Conservation (phyloP, 768 basidiomycete genomes). For the Psilocybe azurescens region DNA sequence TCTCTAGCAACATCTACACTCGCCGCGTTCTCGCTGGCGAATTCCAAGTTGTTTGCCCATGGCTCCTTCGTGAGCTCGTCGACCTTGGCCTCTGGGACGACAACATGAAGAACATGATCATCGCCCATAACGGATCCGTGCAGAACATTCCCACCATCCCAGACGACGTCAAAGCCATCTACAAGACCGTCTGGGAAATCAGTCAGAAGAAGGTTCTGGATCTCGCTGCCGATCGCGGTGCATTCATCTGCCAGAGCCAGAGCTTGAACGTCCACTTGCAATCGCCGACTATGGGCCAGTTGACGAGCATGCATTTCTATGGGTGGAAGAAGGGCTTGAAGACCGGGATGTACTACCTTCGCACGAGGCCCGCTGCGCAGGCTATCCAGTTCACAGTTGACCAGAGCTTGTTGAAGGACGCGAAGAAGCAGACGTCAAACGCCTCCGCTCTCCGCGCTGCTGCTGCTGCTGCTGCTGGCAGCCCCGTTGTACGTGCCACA, state of each 20-base stretch:
- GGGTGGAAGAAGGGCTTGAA: constrained; percentile 99
- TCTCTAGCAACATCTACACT: constrained; percentile 91
- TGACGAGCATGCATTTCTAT: constrained; percentile 98
- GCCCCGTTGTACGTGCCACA: constrained; percentile 18
- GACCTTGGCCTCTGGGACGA: constrained; percentile 96
- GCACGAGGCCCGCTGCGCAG: constrained; percentile 92
- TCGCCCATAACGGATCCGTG: constrained; percentile 90
- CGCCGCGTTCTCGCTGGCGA: constrained; percentile 99
- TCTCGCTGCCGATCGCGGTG: constrained; percentile 97
- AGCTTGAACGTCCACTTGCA: constrained; percentile 93
- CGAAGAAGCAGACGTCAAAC: constrained; percentile 51
- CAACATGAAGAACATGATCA: constrained; percentile 99
- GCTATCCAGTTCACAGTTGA: constrained; percentile 99
- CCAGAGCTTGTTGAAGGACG: constrained; percentile 73
- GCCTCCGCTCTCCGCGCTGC: constrained; percentile 31
- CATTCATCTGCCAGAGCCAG: constrained; percentile 97
- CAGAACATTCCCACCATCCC: constrained; percentile 91
- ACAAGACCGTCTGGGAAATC: constrained; percentile 99
- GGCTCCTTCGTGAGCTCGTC: constrained; percentile 98
- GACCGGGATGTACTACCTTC: constrained; percentile 98
- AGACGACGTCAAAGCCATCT: constrained; percentile 92
- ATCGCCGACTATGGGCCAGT: constrained; percentile 86
- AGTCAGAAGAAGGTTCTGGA: constrained; percentile 98
- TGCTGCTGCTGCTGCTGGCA: constrained; percentile 23
- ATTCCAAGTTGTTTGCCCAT: constrained; percentile 99